Percentiles rank a stretch among this genome's conserved stretches.
Evolutionary conservation across 805 yeast species (phyloP).

Genomic region (Crinitomyces ghanaensis): DNA sequence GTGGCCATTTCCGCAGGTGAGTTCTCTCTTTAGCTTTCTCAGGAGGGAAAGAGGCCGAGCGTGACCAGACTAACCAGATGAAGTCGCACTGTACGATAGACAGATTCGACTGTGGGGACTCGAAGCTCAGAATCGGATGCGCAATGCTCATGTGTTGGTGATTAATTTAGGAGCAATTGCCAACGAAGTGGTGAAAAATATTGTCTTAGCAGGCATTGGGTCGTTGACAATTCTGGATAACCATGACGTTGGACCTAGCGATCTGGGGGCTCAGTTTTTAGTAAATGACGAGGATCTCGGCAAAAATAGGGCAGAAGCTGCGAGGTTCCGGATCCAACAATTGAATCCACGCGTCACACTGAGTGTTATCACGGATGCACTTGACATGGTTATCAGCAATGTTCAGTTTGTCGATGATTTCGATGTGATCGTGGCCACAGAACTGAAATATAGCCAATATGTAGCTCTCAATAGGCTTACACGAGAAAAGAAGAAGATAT

Average conservation of each 20-base stretch:
- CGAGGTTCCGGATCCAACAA: conserved; percentile 47
- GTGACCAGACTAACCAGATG: conserved; percentile 38
- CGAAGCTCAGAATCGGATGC: conserved; percentile 68
- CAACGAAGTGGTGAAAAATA: conserved; percentile 70
- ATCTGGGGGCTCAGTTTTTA: conserved; percentile 67
- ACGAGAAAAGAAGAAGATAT: conserved; percentile 46
- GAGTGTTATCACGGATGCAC: conserved; percentile 28
- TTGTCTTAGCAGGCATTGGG: conserved; percentile 83
- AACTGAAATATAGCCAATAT: conserved; percentile 28
- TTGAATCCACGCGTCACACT: conserved; percentile 72
- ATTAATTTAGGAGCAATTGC: conserved; percentile 70
- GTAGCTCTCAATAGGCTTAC: conserved; percentile 40
- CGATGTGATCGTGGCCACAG: conserved; percentile 69
- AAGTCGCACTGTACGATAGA: conserved; percentile 84
- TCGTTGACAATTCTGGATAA: conserved; percentile 58
- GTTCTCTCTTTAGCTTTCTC: too few relatives aligned
- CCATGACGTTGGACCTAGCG: conserved; percentile 43
- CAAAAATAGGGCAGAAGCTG: conserved; percentile 39
- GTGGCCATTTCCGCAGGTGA: too few relatives aligned
- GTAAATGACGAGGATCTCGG: conserved; percentile 48
- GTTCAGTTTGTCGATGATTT: conserved; percentile 39
- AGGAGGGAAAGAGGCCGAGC: conserved; percentile 7
- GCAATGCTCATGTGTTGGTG: conserved; percentile 59
- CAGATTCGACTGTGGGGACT: conserved; percentile 95
- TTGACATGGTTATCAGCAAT: conserved; percentile 15